Evolutionary conservation across 768 basidiomycete genomes (phyloP).

Genomic region (Tulasnella sp.): DNA sequence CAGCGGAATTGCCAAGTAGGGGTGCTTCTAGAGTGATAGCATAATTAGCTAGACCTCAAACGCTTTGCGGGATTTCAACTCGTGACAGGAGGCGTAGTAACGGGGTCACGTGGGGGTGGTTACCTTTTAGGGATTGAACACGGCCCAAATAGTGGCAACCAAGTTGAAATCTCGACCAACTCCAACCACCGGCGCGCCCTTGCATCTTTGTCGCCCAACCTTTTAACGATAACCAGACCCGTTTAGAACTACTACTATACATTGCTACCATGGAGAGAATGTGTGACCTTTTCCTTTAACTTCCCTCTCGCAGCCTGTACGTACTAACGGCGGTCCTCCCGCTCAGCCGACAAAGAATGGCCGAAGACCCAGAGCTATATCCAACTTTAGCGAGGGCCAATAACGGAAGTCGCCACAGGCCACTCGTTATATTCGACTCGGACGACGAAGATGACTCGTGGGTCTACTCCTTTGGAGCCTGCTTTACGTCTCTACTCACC

Average conservation of each 20-base stretch:
- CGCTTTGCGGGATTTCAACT: no score
- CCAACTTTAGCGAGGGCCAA: not conserved
- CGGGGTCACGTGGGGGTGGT: not conserved
- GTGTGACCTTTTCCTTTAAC: not conserved
- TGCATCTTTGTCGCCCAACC: not conserved
- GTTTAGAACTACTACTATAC: not conserved
- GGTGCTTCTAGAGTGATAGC: no score
- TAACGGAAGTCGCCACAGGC: not conserved
- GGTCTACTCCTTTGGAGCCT: not conserved
- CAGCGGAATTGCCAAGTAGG: no score
- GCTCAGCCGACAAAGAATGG: slow-evolving; percentile 6
- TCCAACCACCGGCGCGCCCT: slow-evolving; percentile 1
- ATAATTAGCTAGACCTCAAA: no score
- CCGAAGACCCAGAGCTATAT: slow-evolving; percentile 3
- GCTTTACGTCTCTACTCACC: not conserved
- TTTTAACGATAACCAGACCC: not conserved
- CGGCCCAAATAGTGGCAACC: not conserved
- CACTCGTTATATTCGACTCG: slow-evolving; percentile 4
- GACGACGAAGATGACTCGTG: slow-evolving; percentile 26
- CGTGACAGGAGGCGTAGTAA: not conserved
- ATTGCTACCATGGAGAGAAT: not conserved
- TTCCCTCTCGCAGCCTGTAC: no score
- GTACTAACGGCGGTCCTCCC: not conserved
- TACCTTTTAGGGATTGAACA: slow-evolving; percentile 12
- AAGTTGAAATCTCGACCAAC: not conserved